Conservation (phyloP, 1,139 yeast genomes). For the Geotrichum phurueaensis region DNA sequence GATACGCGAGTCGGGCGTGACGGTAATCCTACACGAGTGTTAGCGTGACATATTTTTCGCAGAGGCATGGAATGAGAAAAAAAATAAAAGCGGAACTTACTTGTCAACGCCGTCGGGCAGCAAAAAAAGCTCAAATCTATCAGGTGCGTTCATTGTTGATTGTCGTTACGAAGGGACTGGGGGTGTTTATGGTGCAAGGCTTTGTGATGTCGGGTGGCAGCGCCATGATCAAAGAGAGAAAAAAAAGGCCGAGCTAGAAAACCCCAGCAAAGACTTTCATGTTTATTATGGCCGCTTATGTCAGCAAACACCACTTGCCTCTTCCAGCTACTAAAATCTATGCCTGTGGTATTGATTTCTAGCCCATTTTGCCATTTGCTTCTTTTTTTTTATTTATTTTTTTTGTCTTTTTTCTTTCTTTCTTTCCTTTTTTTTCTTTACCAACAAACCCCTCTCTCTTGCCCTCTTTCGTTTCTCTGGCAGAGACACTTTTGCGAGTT, state of each 20-base stretch:
- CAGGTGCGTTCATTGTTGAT: conserved; percentile 87
- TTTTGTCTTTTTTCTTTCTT: background rate
- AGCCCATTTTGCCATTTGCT: background rate
- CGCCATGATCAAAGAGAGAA: background rate
- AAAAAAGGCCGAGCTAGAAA: background rate
- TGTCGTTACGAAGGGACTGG: background rate
- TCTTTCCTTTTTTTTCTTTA: background rate
- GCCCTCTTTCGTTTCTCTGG: background rate
- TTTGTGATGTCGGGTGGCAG: background rate
- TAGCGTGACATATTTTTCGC: background rate
- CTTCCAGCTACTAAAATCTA: background rate
- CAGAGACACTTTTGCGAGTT: background rate
- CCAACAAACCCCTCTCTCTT: background rate
- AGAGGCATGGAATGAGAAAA: background rate
- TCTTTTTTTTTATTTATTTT: background rate
- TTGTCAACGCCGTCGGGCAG: conserved; percentile 93
- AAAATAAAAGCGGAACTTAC: conserved; percentile 25
- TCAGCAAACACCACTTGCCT: background rate
- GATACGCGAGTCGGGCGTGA: conserved; percentile 90
- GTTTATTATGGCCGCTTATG: background rate
- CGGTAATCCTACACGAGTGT: conserved; percentile 47
- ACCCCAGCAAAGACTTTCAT: background rate
- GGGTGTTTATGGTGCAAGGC: background rate
- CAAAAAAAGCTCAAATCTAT: conserved; percentile 90
- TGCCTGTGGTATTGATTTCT: background rate